A percentile compares a stretch with the other conserved stretches of the same genome.
Conservation (phyloP, 805 yeast species). For the Candida odintsovae region DNA sequence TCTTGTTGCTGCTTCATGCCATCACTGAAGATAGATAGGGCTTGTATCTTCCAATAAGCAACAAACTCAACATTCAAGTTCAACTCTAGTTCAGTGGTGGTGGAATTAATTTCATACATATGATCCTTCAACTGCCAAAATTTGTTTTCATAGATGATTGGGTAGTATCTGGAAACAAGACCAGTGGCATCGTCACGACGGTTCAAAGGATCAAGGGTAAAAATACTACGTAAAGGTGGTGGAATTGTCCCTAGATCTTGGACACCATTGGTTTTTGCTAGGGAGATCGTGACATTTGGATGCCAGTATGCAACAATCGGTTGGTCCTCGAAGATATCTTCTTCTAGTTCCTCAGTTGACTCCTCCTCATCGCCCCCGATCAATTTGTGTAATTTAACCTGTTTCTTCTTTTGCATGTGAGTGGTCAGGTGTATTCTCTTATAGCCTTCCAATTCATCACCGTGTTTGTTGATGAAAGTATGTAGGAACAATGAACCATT, state of each 20-base stretch:
- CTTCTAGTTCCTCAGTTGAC: constrained; percentile 11
- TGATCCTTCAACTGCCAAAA: constrained; percentile 35
- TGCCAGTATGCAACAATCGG: constrained; percentile 29
- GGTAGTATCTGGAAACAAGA: constrained; percentile 30
- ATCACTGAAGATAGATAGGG: constrained; percentile 22
- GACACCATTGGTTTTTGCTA: constrained; percentile 20
- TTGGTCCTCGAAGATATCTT: constrained; percentile 11
- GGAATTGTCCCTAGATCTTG: constrained; percentile 18
- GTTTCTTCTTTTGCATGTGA: constrained; percentile 25
- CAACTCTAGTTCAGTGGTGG: constrained; percentile 20
- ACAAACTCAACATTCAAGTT: constrained; percentile 25
- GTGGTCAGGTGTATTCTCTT: constrained; percentile 23
- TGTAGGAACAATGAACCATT: constrained; percentile 33
- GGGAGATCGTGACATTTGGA: constrained; percentile 29
- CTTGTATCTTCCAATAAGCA: constrained; percentile 27
- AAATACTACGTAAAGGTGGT: constrained; percentile 18
- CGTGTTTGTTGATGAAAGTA: constrained; percentile 18
- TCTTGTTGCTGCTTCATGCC: constrained; percentile 27
- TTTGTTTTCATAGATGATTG: constrained; percentile 30
- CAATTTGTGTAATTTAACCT: constrained; percentile 25
- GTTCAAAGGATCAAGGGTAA: constrained; percentile 23
- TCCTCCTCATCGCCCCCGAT: constrained; percentile 17
- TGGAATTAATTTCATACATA: constrained; percentile 27
- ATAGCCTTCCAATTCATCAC: constrained; percentile 15
- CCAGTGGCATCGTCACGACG: constrained; percentile 27